Evolutionary conservation across 2,329 filamentous ascomycete species (phyloP).

Genomic region (Beauveria sp.): DNA sequence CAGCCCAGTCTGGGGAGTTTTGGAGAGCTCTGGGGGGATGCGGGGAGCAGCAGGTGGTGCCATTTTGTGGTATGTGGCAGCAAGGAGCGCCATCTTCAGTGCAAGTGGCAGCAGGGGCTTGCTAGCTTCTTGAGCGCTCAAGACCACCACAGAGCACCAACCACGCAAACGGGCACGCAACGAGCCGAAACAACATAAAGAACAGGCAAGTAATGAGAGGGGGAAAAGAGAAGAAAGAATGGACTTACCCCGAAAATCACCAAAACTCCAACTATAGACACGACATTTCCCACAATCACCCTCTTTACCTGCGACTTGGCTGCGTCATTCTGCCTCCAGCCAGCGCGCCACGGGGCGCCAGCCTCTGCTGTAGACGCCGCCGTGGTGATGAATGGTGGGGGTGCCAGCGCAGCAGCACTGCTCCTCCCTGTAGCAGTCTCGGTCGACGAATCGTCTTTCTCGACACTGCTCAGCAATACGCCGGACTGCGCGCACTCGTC

Average conservation of each 20-base stretch:
- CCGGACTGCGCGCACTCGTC: neutral
- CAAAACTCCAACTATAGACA: conserved; percentile 1
- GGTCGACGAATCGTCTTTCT: neutral
- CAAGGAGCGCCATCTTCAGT: no score
- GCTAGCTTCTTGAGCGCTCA: no score
- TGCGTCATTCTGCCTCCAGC: neutral
- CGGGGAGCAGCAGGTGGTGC: neutral
- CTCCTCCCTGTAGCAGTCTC: neutral
- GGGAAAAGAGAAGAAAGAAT: neutral
- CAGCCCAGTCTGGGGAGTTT: no score
- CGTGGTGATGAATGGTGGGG: conserved; percentile 4
- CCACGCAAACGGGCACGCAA: no score
- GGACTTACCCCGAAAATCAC: neutral
- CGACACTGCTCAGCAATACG: neutral
- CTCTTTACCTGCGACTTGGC: neutral
- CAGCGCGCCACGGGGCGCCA: conserved; percentile 5
- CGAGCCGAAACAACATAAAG: neutral
- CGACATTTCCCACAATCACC: neutral
- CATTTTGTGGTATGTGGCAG: no score
- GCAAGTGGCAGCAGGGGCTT: no score
- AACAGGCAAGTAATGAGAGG: neutral
- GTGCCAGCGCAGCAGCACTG: neutral
- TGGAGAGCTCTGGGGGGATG: neutral
- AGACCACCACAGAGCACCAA: no score
- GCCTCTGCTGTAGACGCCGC: neutral